Base-by-base conservation (phyloP, 768 basidiomycete species). In the Pisolithus sp. region DNA sequence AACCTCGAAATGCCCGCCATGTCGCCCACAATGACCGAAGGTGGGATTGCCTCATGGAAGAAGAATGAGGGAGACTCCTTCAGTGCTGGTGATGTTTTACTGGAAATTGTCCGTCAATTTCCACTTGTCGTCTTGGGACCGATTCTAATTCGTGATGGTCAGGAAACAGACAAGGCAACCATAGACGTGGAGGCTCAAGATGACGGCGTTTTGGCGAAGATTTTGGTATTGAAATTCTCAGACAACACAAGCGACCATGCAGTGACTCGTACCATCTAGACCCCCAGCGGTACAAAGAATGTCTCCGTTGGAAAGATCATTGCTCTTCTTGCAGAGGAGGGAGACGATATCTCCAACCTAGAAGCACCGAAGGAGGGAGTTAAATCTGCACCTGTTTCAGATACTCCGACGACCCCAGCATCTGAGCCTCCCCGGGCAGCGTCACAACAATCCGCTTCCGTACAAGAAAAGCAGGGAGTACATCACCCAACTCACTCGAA, bases 101-200 rank as follows among this genome's bases (percentile, higher is more conserved):
- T 95, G 45, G 92, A 95, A 75, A 89, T 95, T 59, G 93, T 93
- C 59, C 58, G 85, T 75, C 41, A 5, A 24, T 45, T 28, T 41
- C 52, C 46, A 43, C 50, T 43, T 36, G 42, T 40, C 26, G 21
- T 15, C 42, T 28, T 9, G n/a, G 38, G 13, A 31, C 24, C 17
- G 37, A 46, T 50, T 5, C 41, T 44, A n/a, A 20, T 51, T 51
- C 10, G 56, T 41, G 24, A 28, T 50, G 50, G 15, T n/a, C 69
- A 93, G 90, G 90, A 93, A 77, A 93, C 90, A 40, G 90, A 93
- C 76, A 92, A 92, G 69, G 89, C 95, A 15, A 94, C 93, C 2
- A 96, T 98, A 63, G 96, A 99, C 67, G 95, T 99, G 7, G 96
- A 99, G 71, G 93, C 96, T 13, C 94, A 94, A 70, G 95, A 97